Evolutionary conservation across 495 filamentous ascomycete species (phyloP), one percentile per base, ranked within the genome.

Genomic region (Penicillium canescens): DNA sequence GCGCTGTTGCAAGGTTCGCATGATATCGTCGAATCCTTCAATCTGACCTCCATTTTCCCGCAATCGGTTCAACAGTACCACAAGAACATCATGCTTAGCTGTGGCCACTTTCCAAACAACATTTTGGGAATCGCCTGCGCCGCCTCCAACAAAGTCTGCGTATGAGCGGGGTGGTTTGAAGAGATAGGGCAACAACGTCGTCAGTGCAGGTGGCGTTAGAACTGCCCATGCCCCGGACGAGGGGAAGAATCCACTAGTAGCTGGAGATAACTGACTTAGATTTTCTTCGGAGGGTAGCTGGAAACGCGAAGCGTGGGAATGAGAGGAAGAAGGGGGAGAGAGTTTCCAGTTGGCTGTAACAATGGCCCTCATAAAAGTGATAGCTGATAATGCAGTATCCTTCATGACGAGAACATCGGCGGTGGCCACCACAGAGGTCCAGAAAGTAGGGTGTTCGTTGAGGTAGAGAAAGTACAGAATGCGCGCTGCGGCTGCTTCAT

Each of bases 381-480:
- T 72, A 0, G 85, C 80, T 24, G 83, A 71, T 11, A 86, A 57
- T 0, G 83, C 83, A 11, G 73, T 64, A 23, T 87, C 83, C 54
- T 77, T 78, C 67, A 87, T 75, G 2, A 78, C 83, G 7, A 86
- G 55, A 20, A 80, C 76, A 31, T 85, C 82, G 10, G 83, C 82
- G 13, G 79, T 72, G 10, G 65, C 65, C 33, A 82, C 71, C 38
- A 87, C 57, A 42, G 79, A 61, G 8, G 64, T 57, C 78, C 81
- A 88, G 57, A 87, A 72, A 16, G 53, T 61, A 0, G 78, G 68
- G 44, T 80, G 62, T 20, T 76, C 46, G 37, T 79, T 77, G 13
- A 79, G 59, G 57, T 86, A 87, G 36, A 76, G 59, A 46, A 74
- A 81, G 64, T 82, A 86, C 2, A 86, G 68, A 6, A 74, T 71